Evolutionary conservation across 305 asterid genomes (phyloP).

Genomic region (Coffea humblotiana): DNA sequence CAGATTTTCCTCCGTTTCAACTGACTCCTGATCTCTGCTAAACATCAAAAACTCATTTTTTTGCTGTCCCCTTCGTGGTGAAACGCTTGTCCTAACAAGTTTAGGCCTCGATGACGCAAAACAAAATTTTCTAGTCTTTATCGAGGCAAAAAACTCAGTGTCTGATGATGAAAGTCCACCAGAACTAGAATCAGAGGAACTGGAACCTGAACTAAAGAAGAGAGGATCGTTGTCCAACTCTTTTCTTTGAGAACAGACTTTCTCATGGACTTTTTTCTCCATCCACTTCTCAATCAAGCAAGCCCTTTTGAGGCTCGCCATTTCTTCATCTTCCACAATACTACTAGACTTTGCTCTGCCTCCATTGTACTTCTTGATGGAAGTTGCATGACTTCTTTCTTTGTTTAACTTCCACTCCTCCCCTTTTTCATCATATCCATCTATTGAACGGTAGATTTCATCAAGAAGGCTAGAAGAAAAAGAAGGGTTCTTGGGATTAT

Average conservation of each 20-base stretch:
- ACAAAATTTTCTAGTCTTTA: conserved; percentile 34
- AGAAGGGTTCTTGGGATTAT: conserved; percentile 38
- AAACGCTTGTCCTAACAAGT: conserved; percentile 31
- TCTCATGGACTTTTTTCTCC: conserved; percentile 27
- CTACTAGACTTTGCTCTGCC: conserved; percentile 10
- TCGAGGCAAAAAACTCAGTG: conserved; percentile 27
- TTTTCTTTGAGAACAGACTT: conserved; percentile 12
- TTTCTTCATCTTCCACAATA: conserved; percentile 32
- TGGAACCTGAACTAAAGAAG: conserved; percentile 42
- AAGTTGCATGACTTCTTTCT: conserved; percentile 5
- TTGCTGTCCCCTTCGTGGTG: neutral
- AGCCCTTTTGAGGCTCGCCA: conserved; percentile 22
- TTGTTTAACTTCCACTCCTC: conserved; percentile 21
- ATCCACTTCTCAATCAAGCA: conserved; percentile 42
- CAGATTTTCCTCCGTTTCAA: conserved; percentile 21
- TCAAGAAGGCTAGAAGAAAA: conserved; percentile 82
- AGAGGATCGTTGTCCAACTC: conserved; percentile 32
- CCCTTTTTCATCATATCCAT: conserved; percentile 31
- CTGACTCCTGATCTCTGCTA: conserved; percentile 22
- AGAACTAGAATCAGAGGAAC: conserved; percentile 44
- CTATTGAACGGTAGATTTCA: conserved; percentile 80
- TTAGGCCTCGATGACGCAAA: conserved; percentile 36
- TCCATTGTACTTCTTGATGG: conserved; percentile 1
- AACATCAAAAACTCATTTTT: conserved; percentile 6
- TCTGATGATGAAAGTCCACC: conserved; percentile 40